Percentiles rank a stretch among this genome's conserved stretches.
These are phyloP conservation scores for Penicillium brevicompactum DNA, from an alignment of 2,329 filamentous ascomycete genomes.

Conservation along the genomic window DNA sequence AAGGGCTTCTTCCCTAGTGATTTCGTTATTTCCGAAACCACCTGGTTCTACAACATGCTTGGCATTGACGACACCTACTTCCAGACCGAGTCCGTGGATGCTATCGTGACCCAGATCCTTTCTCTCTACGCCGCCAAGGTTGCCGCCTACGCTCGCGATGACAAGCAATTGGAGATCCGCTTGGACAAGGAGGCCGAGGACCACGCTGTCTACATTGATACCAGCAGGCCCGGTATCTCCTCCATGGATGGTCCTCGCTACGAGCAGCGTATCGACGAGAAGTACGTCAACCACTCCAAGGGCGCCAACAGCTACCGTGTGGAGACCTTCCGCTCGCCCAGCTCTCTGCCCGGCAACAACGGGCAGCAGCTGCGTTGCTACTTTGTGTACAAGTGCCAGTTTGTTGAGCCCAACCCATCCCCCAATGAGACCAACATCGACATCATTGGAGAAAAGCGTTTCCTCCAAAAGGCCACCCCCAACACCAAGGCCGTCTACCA, in stretches of 20 bases:
- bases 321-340: slow-evolving; percentile 93
- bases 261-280: slow-evolving; percentile 89
- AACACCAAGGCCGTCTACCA: slow-evolving; percentile 97
- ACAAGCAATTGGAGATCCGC: slow-evolving; percentile 91
- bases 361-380: slow-evolving; percentile 92
- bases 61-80: slow-evolving; percentile 99
- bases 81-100: slow-evolving; percentile 80
- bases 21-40: slow-evolving; percentile 81
- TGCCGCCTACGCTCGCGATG: slow-evolving; percentile 86
- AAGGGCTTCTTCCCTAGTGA: slow-evolving; percentile 83
- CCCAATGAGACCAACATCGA: slow-evolving; percentile 85
- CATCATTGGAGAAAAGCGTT: slow-evolving; percentile 87
- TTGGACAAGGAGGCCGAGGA: slow-evolving; percentile 93
- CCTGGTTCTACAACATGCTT: slow-evolving; percentile 97
- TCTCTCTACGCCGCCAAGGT: slow-evolving; percentile 97
- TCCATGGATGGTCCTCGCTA: slow-evolving; percentile 80
- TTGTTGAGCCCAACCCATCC: slow-evolving; percentile 72
- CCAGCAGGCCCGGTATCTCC: slow-evolving; percentile 83
- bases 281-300: slow-evolving; percentile 83
- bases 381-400: slow-evolving; percentile 97
- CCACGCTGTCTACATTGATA: slow-evolving; percentile 98
- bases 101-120: slow-evolving; percentile 91
- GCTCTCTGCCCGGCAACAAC: slow-evolving; percentile 71
- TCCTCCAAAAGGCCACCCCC: slow-evolving; percentile 90
- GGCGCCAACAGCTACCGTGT: slow-evolving; percentile 80